Evolutionary conservation across 768 basidiomycete genomes (phyloP), one percentile per base, ranked within the genome.

Genomic region (Cyathus striatus): DNA sequence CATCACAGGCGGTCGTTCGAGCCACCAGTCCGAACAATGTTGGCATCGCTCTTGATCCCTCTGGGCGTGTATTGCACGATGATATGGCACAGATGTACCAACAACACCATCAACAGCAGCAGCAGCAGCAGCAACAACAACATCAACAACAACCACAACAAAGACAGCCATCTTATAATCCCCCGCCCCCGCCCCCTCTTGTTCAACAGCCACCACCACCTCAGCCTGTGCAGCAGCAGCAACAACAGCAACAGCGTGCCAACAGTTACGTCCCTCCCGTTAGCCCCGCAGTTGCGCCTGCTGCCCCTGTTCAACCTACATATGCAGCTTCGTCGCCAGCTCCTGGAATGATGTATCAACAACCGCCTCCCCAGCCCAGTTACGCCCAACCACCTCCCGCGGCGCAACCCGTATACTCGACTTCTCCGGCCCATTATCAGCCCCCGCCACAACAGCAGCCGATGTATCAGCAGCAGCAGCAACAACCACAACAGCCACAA

Each of bases 1-100:
- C 68, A 24, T 46, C 59, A 12, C 55, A 61, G 35, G 49, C 54
- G 2, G 60, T 68, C 53, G 49, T 66, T 30, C 76, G 85, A 1
- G 72, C 83, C n/a, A 70, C 83, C 12, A 89, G 84, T 44, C 85
- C 85, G 23, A 90, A 86, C 45, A 70, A 72, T n/a, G 73, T 90
- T 3, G 91, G 93, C 3, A 94, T 95, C 46, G 75, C 80, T 2
- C 68, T 95, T 2, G 91, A 90, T 49, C 81, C 84, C 0, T 78
- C 69, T 45, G 93, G 92, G 6, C 75, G 82, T 12, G 93, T 95
- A 4, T 68, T 84, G 25, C 79, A 85, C 47, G 93, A 95, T 61
- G 73, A 78, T 30, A 81, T 92, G 79, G 85, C 85, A 12, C 76
- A 76, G 47, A 68, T 61, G 42, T 79, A 75, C 50, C 70, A 72